These are phyloP conservation scores for Komagataea norvegica DNA, from an alignment of 1,139 yeast genomes.

Conservation along the genomic window DNA sequence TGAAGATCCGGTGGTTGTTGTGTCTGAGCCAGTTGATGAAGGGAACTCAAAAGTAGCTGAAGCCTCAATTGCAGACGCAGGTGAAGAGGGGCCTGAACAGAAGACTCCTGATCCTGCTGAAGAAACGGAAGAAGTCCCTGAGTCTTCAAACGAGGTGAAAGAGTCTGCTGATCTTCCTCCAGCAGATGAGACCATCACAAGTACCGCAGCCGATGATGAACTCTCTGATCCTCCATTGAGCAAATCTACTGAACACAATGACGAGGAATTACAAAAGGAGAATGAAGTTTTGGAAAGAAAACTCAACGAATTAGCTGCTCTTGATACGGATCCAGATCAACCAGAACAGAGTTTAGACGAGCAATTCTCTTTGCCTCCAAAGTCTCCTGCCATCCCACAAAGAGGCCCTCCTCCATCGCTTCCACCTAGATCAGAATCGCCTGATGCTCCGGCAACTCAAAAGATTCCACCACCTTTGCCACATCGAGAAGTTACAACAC, in stretches of 20 bases:
- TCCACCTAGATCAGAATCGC: constrained; percentile 5
- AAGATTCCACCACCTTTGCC: constrained; percentile 31
- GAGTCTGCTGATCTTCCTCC: too few species aligned
- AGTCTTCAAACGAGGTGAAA: neutral
- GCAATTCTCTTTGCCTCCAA: too few species aligned
- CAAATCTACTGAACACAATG: constrained; percentile 10
- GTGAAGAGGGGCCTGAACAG: neutral
- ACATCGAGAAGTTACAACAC: constrained; percentile 5
- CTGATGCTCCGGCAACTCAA: constrained; percentile 1
- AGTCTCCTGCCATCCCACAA: constrained; percentile 1
- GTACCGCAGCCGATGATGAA: constrained; percentile 3
- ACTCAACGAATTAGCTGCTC: constrained; percentile 3
- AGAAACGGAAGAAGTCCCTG: neutral
- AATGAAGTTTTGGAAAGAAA: constrained; percentile 6
- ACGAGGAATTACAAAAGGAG: constrained; percentile 7
- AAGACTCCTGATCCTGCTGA: constrained; percentile 1
- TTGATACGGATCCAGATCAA: neutral
- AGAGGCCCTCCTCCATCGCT: constrained; percentile 9
- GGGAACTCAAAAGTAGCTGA: neutral
- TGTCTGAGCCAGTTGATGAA: neutral
- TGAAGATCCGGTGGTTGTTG: neutral
- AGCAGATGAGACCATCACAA: too few species aligned
- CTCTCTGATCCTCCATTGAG: constrained; percentile 13
- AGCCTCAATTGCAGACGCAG: too few species aligned
- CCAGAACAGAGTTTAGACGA: too few species aligned